phyloP scores from a whole-genome alignment of 228 moss, liverwort and hornwort genomes.

The Sphagnum magellanicum region DNA sequence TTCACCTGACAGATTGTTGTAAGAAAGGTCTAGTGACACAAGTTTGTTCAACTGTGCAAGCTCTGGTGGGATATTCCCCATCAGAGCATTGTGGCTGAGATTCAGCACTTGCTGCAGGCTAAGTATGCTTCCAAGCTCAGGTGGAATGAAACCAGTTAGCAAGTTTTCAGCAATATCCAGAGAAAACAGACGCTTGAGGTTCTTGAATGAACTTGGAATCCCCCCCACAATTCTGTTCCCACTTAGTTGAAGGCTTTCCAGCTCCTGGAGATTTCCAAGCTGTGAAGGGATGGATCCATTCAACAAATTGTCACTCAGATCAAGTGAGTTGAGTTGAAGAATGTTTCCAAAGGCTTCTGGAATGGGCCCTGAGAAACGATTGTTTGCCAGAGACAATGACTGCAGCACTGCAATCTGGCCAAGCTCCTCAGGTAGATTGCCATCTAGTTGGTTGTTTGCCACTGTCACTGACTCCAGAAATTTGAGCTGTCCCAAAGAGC shows the following conservation, averaged over 20 bases:
- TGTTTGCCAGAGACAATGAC: constrained; percentile 15
- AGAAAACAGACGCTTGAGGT: not conserved
- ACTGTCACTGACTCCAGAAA: constrained; percentile 16
- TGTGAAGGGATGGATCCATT: constrained; percentile 6
- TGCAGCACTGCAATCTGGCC: constrained; percentile 8
- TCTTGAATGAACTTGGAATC: not conserved
- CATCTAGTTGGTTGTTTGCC: constrained; percentile 17
- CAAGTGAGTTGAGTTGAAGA: not conserved
- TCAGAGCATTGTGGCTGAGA: constrained; percentile 19
- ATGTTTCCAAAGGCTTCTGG: not conserved
- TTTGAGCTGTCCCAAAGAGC: constrained; percentile 15
- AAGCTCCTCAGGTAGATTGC: constrained; percentile 19
- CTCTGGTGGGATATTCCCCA: constrained; percentile 14
- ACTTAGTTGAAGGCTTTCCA: not conserved
- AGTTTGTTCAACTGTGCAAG: constrained; percentile 15
- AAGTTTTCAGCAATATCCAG: constrained; percentile 1
- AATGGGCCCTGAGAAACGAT: constrained; percentile 15
- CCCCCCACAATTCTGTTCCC: not conserved
- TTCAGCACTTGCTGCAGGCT: constrained; percentile 22
- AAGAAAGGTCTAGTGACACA: constrained; percentile 22
- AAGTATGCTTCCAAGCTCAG: constrained; percentile 5
- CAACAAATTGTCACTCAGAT: not conserved
- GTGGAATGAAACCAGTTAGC: constrained; percentile 2
- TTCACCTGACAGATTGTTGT: constrained; percentile 22
- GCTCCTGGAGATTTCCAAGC: constrained; percentile 11